Conservation (phyloP, 345 rosid species). For the Corchorus olitorius region DNA sequence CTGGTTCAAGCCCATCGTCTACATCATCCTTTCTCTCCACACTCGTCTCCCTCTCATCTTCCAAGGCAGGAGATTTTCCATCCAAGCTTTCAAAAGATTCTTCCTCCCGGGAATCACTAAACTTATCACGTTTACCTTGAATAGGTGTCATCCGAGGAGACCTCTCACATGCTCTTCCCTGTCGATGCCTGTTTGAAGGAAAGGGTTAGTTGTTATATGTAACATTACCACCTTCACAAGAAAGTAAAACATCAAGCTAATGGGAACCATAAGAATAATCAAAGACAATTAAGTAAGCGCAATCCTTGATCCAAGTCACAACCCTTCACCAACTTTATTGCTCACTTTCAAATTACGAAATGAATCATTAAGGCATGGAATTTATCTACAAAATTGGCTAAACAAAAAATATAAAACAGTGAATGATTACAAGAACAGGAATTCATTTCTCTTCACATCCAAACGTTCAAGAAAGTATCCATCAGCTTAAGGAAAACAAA, state of each 20-base stretch:
- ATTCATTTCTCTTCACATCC: background rate
- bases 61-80: conserved; percentile 51
- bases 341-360: background rate
- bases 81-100: conserved; percentile 64
- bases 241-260: background rate
- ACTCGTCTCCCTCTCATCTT: conserved; percentile 55
- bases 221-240: background rate
- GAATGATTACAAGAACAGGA: background rate
- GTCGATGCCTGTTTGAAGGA: conserved; percentile 34
- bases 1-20: conserved; percentile 34
- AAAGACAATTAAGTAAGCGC: background rate
- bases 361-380: background rate
- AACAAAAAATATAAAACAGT: background rate
- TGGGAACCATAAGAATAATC: background rate
- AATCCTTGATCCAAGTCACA: background rate
- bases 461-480: background rate
- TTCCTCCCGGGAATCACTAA: conserved; percentile 46
- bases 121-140: conserved; percentile 44
- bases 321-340: background rate
- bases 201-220: background rate
- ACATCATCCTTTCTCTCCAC: conserved; percentile 56
- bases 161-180: conserved; percentile 35
- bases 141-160: conserved; percentile 53
- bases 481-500: conserved; percentile 1
- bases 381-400: background rate